Conservation (phyloP, 257 asterid species). For the Petunia axillaris region DNA sequence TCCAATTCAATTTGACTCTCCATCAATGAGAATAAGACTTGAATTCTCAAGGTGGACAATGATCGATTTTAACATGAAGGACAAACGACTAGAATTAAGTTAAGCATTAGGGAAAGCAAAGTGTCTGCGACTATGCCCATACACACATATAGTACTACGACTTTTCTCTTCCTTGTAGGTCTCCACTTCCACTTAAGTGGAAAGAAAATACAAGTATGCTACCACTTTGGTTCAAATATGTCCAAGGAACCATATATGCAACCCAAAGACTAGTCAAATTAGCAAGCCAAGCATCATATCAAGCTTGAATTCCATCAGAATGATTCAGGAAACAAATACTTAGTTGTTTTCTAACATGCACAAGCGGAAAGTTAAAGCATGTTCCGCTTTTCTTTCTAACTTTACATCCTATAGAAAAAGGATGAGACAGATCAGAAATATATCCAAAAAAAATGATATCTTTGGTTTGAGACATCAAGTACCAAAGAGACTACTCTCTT, state of each 20-base stretch:
- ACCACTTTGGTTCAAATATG: not conserved
- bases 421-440: not conserved
- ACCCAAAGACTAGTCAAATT: not conserved
- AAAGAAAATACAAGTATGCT: not conserved
- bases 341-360: not conserved
- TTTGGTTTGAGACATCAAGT: not conserved
- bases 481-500: not conserved
- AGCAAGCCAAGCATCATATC: not conserved
- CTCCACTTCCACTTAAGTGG: not conserved
- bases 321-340: not conserved
- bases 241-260: not conserved
- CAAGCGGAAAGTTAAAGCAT: not conserved
- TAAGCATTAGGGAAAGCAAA: not conserved
- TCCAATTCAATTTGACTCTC: not conserved
- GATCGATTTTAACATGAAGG: not conserved
- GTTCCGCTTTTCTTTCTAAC: not conserved
- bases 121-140: not conserved
- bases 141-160: not conserved
- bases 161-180: not conserved
- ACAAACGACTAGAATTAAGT: not conserved
- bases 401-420: not conserved
- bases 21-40: not conserved
- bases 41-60: not conserved
- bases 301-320: not conserved
- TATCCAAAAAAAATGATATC: too few species aligned